phyloP scores from a whole-genome alignment of 78 protist species.

The Trichosphaerium sp. region DNA sequence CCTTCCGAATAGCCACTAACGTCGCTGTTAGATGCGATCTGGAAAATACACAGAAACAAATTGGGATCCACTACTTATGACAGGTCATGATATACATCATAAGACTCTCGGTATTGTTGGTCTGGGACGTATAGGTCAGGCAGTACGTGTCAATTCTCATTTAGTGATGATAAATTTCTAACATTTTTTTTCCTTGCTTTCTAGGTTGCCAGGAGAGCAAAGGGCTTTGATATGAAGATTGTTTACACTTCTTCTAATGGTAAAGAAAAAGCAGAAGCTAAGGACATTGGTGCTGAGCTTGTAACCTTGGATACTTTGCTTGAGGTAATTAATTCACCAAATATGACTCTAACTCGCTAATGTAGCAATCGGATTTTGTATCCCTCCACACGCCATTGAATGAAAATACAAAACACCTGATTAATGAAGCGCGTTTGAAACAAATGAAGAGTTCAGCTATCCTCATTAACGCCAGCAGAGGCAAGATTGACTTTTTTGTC shows the following conservation, averaged over 20 bases:
- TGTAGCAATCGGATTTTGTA: slow-evolving; percentile 7
- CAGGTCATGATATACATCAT: slow-evolving; percentile 32
- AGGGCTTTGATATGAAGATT: slow-evolving; percentile 40
- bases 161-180: too few relatives aligned
- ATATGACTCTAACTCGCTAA: not conserved
- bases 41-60: not conserved
- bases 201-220: slow-evolving; percentile 19
- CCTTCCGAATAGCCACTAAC: not conserved
- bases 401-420: slow-evolving; percentile 8
- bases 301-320: too few relatives aligned
- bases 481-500: too few relatives aligned
- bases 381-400: not conserved
- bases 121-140: slow-evolving; percentile 47
- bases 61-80: not conserved
- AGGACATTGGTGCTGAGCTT: not conserved
- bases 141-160: too few relatives aligned
- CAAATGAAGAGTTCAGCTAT: slow-evolving; percentile 17
- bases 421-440: not conserved
- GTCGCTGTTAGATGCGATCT: not conserved
- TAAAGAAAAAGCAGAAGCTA: not conserved
- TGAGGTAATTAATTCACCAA: too few relatives aligned
- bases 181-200: too few relatives aligned
- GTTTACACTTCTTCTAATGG: slow-evolving; percentile 6
- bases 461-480: slow-evolving; percentile 27
- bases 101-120: slow-evolving; percentile 42